These are phyloP conservation scores for Capronia americana DNA, from an alignment of 2,329 filamentous ascomycete species.

Conservation along the genomic window DNA sequence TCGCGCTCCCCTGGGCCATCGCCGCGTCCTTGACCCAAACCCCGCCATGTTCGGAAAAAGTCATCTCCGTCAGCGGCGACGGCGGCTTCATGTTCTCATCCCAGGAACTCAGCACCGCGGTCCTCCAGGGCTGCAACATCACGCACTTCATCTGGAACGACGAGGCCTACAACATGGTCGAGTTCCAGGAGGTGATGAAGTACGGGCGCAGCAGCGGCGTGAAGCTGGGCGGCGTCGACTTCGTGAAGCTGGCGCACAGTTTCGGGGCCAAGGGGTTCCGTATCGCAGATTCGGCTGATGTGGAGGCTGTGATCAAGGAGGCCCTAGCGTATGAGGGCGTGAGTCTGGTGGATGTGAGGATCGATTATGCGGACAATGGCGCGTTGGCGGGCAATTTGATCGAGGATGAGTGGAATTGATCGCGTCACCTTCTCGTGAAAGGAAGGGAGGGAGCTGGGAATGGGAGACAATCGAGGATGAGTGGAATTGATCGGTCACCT, in stretches of 20 bases:
- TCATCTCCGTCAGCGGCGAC: slow-evolving; percentile 55
- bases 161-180: slow-evolving; percentile 58
- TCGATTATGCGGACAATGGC: slow-evolving; percentile 54
- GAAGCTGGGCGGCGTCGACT: slow-evolving; percentile 55
- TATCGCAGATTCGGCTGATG: slow-evolving; percentile 48
- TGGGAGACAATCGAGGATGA: slow-evolving; percentile 40
- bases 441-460: no score
- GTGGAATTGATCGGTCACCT: not conserved
- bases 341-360: slow-evolving; percentile 54
- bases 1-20: slow-evolving; percentile 58
- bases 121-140: slow-evolving; percentile 56
- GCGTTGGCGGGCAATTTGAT: slow-evolving; percentile 53
- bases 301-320: slow-evolving; percentile 53
- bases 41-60: slow-evolving; percentile 53
- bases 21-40: slow-evolving; percentile 53
- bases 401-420: slow-evolving; percentile 33
- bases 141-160: slow-evolving; percentile 61
- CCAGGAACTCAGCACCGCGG: slow-evolving; percentile 55
- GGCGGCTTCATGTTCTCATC: slow-evolving; percentile 59
- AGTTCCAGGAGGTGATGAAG: slow-evolving; percentile 60
- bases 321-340: slow-evolving; percentile 53
- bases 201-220: slow-evolving; percentile 55
- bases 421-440: no score
- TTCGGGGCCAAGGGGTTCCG: slow-evolving; percentile 56
- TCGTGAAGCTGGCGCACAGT: slow-evolving; percentile 55